A percentile compares a stretch with the other conserved stretches of the same genome.
These are phyloP conservation scores for Exobasidium cylindrosporum DNA, from an alignment of 1,284 basidiomycete species.

Conservation along the genomic window DNA sequence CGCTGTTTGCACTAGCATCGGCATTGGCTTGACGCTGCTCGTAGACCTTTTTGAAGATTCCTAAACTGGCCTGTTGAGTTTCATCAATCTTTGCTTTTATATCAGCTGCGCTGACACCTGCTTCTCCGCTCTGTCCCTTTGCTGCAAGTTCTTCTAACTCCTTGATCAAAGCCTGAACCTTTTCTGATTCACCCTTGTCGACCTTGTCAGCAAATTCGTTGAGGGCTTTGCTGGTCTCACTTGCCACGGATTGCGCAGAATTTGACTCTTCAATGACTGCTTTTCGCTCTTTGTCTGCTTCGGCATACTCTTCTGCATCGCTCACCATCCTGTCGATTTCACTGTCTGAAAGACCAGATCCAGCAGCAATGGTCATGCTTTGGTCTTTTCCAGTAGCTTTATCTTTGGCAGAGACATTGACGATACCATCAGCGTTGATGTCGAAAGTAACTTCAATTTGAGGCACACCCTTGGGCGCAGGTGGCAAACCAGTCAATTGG, in stretches of 20 bases:
- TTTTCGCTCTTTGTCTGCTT: slow-evolving; percentile 71
- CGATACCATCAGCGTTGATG: slow-evolving; percentile 96
- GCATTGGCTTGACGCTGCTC: slow-evolving; percentile 80
- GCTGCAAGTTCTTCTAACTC: slow-evolving; percentile 88
- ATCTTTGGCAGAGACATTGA: slow-evolving; percentile 93
- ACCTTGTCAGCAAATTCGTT: slow-evolving; percentile 96
- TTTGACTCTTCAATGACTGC: slow-evolving; percentile 92
- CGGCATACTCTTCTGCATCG: slow-evolving; percentile 86
- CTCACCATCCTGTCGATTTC: slow-evolving; percentile 97
- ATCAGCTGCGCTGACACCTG: slow-evolving; percentile 73
- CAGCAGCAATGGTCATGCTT: slow-evolving; percentile 94
- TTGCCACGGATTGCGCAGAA: slow-evolving; percentile 89
- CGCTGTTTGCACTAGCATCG: slow-evolving; percentile 21
- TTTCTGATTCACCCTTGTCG: slow-evolving; percentile 87
- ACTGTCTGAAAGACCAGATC: slow-evolving; percentile 90
- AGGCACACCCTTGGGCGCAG: slow-evolving; percentile 94
- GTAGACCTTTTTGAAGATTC: slow-evolving; percentile 98
- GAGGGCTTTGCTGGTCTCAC: slow-evolving; percentile 96
- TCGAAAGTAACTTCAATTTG: slow-evolving; percentile 99
- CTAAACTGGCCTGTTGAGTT: slow-evolving; percentile 93
- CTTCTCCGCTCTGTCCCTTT: slow-evolving; percentile 86
- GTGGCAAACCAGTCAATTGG: slow-evolving; percentile 95
- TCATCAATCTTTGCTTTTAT: slow-evolving; percentile 92
- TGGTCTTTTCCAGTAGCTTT: slow-evolving; percentile 97
- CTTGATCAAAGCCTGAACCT: slow-evolving; percentile 66